These are phyloP conservation scores for Tulasnella sp. DNA, from an alignment of 768 basidiomycete species.

Conservation along the genomic window DNA sequence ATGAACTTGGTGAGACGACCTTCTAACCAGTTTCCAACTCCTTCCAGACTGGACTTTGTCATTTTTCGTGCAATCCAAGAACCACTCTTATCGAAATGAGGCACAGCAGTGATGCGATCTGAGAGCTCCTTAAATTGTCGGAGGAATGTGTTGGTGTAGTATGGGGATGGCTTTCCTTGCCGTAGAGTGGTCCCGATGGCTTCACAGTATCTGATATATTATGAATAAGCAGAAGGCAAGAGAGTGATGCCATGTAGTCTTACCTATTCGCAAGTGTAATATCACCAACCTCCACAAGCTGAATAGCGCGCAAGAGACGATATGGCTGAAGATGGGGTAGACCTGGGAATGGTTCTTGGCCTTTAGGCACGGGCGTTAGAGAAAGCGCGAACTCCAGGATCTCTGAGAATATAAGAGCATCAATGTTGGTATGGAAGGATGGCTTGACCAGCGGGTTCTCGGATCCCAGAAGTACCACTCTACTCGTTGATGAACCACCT, in stretches of 20 bases:
- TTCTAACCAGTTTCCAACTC: conserved; percentile 84
- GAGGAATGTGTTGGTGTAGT: conserved; percentile 50
- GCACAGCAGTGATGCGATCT: conserved; percentile 62
- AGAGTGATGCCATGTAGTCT: conserved; percentile 1
- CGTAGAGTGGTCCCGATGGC: conserved; percentile 55
- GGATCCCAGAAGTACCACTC: conserved; percentile 62
- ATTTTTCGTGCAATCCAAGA: conserved; percentile 85
- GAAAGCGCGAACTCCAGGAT: conserved; percentile 84
- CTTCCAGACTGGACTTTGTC: conserved; percentile 82
- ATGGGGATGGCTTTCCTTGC: conserved; percentile 40
- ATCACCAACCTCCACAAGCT: conserved; percentile 72
- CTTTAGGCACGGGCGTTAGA: conserved; percentile 55
- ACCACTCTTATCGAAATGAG: conserved; percentile 58
- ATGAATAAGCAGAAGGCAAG: not conserved
- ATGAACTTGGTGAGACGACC: conserved; percentile 88
- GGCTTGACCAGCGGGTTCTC: conserved; percentile 41
- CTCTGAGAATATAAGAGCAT: conserved; percentile 76
- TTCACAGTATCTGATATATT: conserved; percentile 70
- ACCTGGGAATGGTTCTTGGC: conserved; percentile 74
- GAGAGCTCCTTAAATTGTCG: conserved; percentile 66
- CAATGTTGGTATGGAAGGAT: conserved; percentile 49
- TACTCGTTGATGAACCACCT: conserved; percentile 51
- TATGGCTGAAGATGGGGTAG: conserved; percentile 81
- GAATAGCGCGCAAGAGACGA: conserved; percentile 61
- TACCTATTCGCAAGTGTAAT: conserved; percentile 64